Base-by-base conservation (phyloP, 2,329 filamentous ascomycete genomes). In the Macroventuria anomochaeta region DNA sequence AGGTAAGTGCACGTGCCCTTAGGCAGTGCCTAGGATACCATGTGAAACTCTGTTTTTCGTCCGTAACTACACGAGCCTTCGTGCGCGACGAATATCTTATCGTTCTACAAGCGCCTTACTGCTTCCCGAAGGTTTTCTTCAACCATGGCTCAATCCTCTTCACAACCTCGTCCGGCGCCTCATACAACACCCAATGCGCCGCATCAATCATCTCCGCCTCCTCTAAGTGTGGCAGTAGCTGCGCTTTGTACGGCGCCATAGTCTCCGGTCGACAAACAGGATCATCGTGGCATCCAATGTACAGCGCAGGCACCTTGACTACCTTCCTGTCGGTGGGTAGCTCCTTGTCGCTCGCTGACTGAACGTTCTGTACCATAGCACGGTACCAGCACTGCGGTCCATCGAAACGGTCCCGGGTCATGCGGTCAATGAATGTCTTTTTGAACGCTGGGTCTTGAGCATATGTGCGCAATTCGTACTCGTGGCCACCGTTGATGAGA, bases 381-480 rank as follows among this genome's bases (percentile, higher is more conserved):
- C 68, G 64, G 53, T 79, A 79, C 64, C 73, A 78, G 53, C 71
- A 69, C 49, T 76, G 60, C 4, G 76, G 70, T 2, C 62, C 68
- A 21, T 67, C 72, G 38, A 76, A 70, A 1, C 75, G 70, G 18
- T 68, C 71, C 8, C 63, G 59, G 5, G 40, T 47, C 61, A 77
- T 71, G 11, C 65, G 65, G 11, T 69, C 55, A 10, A 77, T 62
- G 62, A 76, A 79, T 1, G 57, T 57, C 31, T 73, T 59, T 40
- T 68, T 66, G 50, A 75, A 68, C 12, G 57, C 52, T 0, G 58
- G 37, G 6, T 74, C 66, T 13, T 59, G 54, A 6, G 74, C 76
- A 36, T 77, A 79, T 0, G 63, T 34, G 21, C 72, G 70, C 18
- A 76, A 18, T 3, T 39, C n/a, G 1, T 54, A 3, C 1, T 49